Evolutionary conservation across 371 early-diverging fungal species (phyloP), one percentile per base, ranked within the genome.

Genomic region (Batkoa obscura): DNA sequence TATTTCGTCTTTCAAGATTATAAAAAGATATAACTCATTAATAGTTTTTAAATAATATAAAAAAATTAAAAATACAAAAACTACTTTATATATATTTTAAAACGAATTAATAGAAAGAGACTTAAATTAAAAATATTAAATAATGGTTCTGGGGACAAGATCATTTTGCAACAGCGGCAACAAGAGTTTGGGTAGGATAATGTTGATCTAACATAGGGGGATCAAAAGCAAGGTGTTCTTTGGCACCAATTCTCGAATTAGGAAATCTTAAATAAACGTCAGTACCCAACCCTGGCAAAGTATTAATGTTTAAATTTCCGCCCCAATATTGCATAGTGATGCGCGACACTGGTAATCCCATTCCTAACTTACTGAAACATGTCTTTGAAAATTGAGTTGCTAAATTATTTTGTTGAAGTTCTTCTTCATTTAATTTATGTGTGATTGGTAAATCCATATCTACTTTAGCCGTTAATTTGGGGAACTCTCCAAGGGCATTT

Each of bases 261-360:
- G 81, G 80, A 47, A 86, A 67, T 59, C 69, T 72, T 31, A 91
- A 76, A 64, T 91, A 92, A 0, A 83, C 86, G 65, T 94, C 93
- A 15, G 86, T 84, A 12, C 91, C 94, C 59, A 75, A 86, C 4
- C 90, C 90, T 39, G 86, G 76, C 78, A 90, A 73, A 0, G 81
- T 73, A 49, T 72, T 71, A 13, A 90, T 66, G 35, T 73, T 74
- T 32, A 94, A 66, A 42, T 72, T 71, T 23, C 86, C 86, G 17
- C 84, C 84, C 87, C 86, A 86, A 58, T 83, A 88, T 68, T 86
- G 81, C 17, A 88, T 84, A 65, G 85, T 91, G 13, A 86, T 83
- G 37, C 79, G 67, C 43, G 80, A 76, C 84, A 94, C 81, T 0
- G 87, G 86, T 58, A 90, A 65, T 0, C 92, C 92, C 51, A 94